Evolutionary conservation across 2,329 filamentous ascomycete species (phyloP).

Genomic region (Dothideomycetes sp.): DNA sequence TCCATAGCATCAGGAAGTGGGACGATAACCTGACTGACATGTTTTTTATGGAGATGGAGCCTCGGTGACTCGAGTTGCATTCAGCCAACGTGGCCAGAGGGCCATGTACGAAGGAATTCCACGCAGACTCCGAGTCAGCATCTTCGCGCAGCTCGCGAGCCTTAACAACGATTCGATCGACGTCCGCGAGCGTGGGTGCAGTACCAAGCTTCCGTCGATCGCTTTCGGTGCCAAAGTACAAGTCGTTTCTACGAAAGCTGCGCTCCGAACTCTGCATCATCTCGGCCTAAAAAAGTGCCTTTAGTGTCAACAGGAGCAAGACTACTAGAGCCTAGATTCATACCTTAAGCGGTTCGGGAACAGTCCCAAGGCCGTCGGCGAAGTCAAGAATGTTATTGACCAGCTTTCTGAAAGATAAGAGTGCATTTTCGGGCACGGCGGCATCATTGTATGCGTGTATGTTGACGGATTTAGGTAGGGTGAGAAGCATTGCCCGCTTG

Average conservation of each 20-base stretch:
- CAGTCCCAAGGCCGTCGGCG: neutral
- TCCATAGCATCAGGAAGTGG: neutral
- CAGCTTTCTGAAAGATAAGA: neutral
- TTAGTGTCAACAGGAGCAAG: too few relatives aligned
- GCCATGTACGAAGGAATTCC: slow-evolving; percentile 3
- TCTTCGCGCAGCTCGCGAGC: slow-evolving; percentile 1
- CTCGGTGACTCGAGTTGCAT: neutral
- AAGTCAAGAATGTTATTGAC: slow-evolving; percentile 1
- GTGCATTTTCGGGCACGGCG: neutral
- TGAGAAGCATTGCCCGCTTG: slow-evolving; percentile 1
- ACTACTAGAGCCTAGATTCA: too few relatives aligned
- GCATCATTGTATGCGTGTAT: neutral
- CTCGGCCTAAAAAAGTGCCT: neutral
- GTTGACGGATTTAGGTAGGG: neutral
- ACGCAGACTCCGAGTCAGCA: slow-evolving; percentile 5
- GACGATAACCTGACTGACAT: neutral
- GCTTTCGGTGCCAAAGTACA: neutral
- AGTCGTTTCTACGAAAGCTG: neutral
- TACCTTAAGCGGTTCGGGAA: neutral
- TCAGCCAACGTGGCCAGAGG: neutral
- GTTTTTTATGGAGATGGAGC: neutral
- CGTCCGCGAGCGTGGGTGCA: slow-evolving; percentile 1
- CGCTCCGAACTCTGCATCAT: neutral
- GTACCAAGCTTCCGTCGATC: neutral
- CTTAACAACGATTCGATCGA: slow-evolving; percentile 5